Base-by-base conservation (phyloP, 352 stramenopile genomes). In the Phytophthora constricta region DNA sequence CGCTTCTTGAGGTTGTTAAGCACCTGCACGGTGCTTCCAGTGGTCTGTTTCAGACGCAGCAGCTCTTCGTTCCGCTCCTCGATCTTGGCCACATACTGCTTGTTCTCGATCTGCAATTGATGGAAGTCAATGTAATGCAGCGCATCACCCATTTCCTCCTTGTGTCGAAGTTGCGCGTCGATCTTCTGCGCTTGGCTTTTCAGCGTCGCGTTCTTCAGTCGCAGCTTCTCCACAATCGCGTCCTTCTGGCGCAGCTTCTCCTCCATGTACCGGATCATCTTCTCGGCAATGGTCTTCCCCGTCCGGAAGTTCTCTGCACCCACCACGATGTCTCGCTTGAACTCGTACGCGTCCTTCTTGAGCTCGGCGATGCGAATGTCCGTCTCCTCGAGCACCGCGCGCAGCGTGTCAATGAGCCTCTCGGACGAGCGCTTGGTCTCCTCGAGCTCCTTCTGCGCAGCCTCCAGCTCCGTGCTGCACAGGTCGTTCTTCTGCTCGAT, bases 101-200 rank as follows among this genome's bases (percentile, higher is more conserved):
- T 98, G 83, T 98, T 98, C 72, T 98, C 95, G 50, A 98, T 98
- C 77, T 98, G 95, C 11, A 98, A 79, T 58, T 97, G 90, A 70
- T 98, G 95, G 52, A 98, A 98, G 51, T 98, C 95, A 45, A 98
- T 98, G 76, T 98, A 98, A 65, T 98, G 94, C 7, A 98, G 79
- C 9, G 92, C 91, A 57, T 98, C 95, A 19, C 95, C 93, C 89
- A 98, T 97, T 43, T 98, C 95, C 74, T 98, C 93, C 65, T 98
- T 98, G 73, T 98, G 91, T 37, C 87, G 84, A 14, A 98, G 76
- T 72, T 97, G 90, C 11, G 82, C 77, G 51, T 98, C 90, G 48
- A 96, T 94, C 79, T 98, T 98, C 54, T 96, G 86, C 25, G 93
- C 90, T 59, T 98, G 85, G 49, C 82, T 93, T 70, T 98, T 97